Evolutionary conservation across 2,329 filamentous ascomycete species (phyloP).

Genomic region (Colletotrichum phormii): DNA sequence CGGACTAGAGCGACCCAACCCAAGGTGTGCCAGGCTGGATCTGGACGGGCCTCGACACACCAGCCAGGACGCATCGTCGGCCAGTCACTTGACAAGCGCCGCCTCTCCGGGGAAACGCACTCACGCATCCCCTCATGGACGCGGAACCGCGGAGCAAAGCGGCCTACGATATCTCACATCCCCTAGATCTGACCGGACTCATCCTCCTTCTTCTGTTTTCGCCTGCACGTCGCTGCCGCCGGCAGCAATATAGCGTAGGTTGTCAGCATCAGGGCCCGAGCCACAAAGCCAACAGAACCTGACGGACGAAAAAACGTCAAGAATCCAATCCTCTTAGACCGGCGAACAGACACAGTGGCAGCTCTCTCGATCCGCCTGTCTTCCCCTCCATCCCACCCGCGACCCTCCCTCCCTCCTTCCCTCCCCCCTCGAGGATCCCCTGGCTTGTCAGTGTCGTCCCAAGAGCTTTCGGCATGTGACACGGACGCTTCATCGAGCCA

Average conservation of each 20-base stretch:
- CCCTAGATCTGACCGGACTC: not conserved
- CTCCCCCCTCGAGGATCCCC: conserved; percentile 20
- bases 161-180: not conserved
- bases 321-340: not conserved
- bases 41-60: not conserved
- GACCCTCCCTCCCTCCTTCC: not conserved
- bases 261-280: conserved; percentile 5
- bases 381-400: not conserved
- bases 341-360: conserved; percentile 25
- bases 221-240: not conserved
- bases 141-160: not conserved
- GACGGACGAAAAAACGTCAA: not conserved
- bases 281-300: not conserved
- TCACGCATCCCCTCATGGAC: conserved; percentile 7
- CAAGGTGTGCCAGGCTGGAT: not conserved
- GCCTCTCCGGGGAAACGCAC: conserved; percentile 18
- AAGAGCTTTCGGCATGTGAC: conserved; percentile 9
- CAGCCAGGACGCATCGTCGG: not conserved
- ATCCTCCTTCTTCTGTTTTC: not conserved
- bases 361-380: conserved; percentile 10
- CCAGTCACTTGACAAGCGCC: not conserved
- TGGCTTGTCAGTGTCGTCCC: conserved; percentile 33
- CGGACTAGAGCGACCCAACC: not conserved
- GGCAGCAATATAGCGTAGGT: not conserved
- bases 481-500: conserved; percentile 32